Conservation (phyloP, 2,329 filamentous ascomycete genomes). For the Fusarium azukiicola region DNA sequence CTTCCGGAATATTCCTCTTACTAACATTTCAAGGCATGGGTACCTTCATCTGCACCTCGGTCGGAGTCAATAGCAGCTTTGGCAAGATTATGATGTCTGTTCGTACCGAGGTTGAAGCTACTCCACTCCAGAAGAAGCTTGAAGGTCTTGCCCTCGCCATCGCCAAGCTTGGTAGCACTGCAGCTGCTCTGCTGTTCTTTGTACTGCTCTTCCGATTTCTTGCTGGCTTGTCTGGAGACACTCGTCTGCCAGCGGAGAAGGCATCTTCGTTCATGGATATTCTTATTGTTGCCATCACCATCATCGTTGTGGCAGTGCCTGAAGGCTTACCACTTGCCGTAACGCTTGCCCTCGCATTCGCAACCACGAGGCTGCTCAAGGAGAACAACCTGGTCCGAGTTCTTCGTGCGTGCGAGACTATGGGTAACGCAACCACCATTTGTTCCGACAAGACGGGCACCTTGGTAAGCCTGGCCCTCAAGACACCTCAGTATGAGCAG, state of each 20-base stretch:
- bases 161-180: slow-evolving; percentile 2
- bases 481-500: background rate
- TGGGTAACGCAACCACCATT: background rate
- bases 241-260: slow-evolving; percentile 73
- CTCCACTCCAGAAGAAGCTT: slow-evolving; percentile 75
- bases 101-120: slow-evolving; percentile 70
- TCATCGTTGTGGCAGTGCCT: slow-evolving; percentile 83
- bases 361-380: slow-evolving; percentile 50
- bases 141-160: background rate
- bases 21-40: slow-evolving; percentile 64
- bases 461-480: too few species aligned
- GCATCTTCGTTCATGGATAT: slow-evolving; percentile 77
- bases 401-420: background rate
- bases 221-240: slow-evolving; percentile 52
- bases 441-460: slow-evolving; percentile 12
- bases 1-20: too few species aligned
- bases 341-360: slow-evolving; percentile 83
- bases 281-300: slow-evolving; percentile 82
- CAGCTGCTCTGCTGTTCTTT: background rate
- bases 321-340: slow-evolving; percentile 84
- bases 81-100: slow-evolving; percentile 77
- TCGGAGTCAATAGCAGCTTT: slow-evolving; percentile 66
- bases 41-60: slow-evolving; percentile 73
- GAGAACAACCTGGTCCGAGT: background rate
- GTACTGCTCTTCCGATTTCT: slow-evolving; percentile 3